Evolutionary conservation across 345 rosid genomes (phyloP), one percentile per base, ranked within the genome.

Genomic region (Aethionema arabicum): DNA sequence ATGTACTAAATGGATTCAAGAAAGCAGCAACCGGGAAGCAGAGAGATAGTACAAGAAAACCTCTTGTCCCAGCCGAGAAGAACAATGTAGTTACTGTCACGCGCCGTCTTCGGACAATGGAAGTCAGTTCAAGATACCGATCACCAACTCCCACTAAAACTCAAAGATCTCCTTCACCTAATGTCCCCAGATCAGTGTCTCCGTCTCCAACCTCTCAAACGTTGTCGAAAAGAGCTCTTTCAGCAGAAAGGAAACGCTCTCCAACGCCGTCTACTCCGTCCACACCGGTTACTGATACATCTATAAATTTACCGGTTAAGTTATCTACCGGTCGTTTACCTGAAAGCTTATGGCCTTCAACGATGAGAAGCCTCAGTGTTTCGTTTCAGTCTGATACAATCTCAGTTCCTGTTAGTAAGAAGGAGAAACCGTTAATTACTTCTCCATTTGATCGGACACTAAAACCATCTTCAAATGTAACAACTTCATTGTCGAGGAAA

Each of bases 341-440:
- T 63, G 95, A 92, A 76, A 70, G 93, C 65, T 78, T 92, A 77
- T 92, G 98, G 98, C 98, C 98, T 66, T 92, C 98, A 11, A 92
- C 95, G 11, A 92, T 92, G 96, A 79, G 98, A 74, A 92, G 93
- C 64, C 93, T 88, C 57, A 92, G 82, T 65, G 96, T 86, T 66
- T 85, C 98, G 2, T 92, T 92, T 79, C 98, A 92, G 81, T 86
- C 95, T 4, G 98, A 86, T 83, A 63, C 71, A 13, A 71, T 87
- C 57, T 85, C 98, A 6, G 72, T 87, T 79, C 88, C 95, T 21
- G 77, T 83, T 38, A 74, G 83, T 52, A 89, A 82, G 83, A 92
- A 79, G 82, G 97, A 82, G 79, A 89, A 85, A 79, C 79, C 91
- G 8, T 65, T 67, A 59, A 74, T 72, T 74, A 72, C 59, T 77